Percentiles rank a stretch among this genome's conserved stretches.
phyloP scores from a whole-genome alignment of 257 asterid genomes.

The Cordia subcordata region DNA sequence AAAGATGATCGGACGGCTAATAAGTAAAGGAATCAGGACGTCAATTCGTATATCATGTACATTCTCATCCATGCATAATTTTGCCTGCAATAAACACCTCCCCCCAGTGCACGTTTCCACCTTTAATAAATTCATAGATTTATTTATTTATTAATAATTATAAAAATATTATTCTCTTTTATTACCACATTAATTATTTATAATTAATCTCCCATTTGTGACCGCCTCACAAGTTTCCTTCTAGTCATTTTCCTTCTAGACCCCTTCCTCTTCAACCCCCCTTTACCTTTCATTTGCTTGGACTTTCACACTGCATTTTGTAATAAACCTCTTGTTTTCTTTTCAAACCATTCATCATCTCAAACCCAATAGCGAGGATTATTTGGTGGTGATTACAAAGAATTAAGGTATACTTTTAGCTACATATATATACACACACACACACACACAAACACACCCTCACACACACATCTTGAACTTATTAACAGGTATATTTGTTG shows the following conservation, averaged over 20 bases:
- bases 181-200: background rate
- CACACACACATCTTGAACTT: no score
- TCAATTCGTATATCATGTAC: background rate
- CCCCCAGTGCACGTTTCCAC: background rate
- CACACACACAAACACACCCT: no score
- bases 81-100: background rate
- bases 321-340: background rate
- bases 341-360: background rate
- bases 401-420: background rate
- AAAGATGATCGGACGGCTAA: background rate
- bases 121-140: background rate
- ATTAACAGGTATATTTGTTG: no score
- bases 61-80: background rate
- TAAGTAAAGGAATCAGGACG: background rate
- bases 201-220: background rate
- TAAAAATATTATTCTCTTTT: background rate
- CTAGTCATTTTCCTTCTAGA: constrained; percentile 4
- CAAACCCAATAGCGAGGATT: no score
- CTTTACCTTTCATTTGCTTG: background rate
- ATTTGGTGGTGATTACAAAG: background rate
- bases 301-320: background rate
- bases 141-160: background rate
- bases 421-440: no score
- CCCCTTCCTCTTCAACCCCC: no score
- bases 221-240: constrained; percentile 10